Evolutionary conservation across 2,329 filamentous ascomycete genomes (phyloP), one percentile per base, ranked within the genome.

Genomic region (Sporothrix protearum): DNA sequence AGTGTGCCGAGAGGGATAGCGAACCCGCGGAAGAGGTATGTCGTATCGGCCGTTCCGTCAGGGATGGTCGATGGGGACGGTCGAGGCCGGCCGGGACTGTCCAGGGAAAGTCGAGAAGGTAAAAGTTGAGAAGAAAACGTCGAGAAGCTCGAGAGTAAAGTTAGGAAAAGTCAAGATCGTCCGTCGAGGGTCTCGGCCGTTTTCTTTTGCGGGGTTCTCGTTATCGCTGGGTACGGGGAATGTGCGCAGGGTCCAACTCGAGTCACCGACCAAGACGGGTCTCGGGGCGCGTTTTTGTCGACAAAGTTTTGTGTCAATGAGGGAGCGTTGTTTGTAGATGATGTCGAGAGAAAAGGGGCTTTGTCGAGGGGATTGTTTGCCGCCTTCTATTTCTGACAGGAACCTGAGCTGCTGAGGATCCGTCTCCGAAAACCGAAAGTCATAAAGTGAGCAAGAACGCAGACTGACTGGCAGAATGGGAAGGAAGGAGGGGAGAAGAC

Each of bases 401-500:
- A 64, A 64, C 51, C 33, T 42, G 47, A 51, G n/a, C n/a, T n/a
- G n/a, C n/a, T n/a, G 28, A 51, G 49, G 47, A n/a, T n/a, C 3
- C 30, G 64, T 67, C 63, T 36, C 47, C 57, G 22, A 55, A 22
- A 33, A 39, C 19, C 39, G 63, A 67, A 42, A 47, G 63, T 51
- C 42, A 67, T 39, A 19, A 47, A 67, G 19, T 47, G 63, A 68
- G 63, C 63, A 67, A 33, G 14, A 47, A 47, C 42, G 33, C 33
- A 36, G 33, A 36, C 33, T 36, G 33, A 36, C 33, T 36, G 22
- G 22, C 36, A 64, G 61, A 28, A 64, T 64, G 61, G 63, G 42
- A 12, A 47, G 63, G 45, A 33, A 67, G 42, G 64, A 39, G 64
- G 64, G 64, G 39, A 66, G 42, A 25, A 39, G 61, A 64, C 61